Conservation (phyloP, 2,329 filamentous ascomycete species). For the Cercospora beticola region DNA sequence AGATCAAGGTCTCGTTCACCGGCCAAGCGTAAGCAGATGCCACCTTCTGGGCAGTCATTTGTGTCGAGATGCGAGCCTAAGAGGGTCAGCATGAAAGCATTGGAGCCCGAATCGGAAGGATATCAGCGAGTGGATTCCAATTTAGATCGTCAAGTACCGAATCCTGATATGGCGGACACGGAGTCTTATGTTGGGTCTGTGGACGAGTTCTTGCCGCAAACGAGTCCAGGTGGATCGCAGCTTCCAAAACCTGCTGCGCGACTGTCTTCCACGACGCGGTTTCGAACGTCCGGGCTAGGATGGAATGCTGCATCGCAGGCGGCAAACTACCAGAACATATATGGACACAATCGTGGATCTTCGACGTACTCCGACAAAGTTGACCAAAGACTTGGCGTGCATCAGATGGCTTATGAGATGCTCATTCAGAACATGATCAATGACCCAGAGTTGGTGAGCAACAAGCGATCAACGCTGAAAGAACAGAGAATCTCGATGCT, state of each 20-base stretch:
- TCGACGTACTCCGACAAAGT: constrained; percentile 26
- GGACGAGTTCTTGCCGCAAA: constrained; percentile 27
- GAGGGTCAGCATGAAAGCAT: constrained; percentile 20
- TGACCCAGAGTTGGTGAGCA: constrained; percentile 30
- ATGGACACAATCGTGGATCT: not conserved
- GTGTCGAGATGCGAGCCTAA: constrained; percentile 27
- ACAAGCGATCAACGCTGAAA: constrained; percentile 9
- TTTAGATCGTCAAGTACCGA: constrained; percentile 9
- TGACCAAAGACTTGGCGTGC: constrained; percentile 35
- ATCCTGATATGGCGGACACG: constrained; percentile 8
- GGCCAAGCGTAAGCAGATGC: constrained; percentile 24
- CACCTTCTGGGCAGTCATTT: constrained; percentile 21
- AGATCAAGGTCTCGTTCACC: constrained; percentile 22
- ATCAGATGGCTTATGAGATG: constrained; percentile 37
- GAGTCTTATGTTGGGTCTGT: constrained; percentile 35
- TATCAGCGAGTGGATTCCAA: constrained; percentile 32
- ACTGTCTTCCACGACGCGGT: constrained; percentile 14
- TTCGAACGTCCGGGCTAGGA: constrained; percentile 17
- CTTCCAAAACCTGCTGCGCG: constrained; percentile 23
- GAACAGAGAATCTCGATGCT: constrained; percentile 26
- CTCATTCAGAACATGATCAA: constrained; percentile 37
- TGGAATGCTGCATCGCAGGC: not conserved
- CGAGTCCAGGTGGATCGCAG: constrained; percentile 17
- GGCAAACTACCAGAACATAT: constrained; percentile 4
- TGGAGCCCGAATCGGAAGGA: constrained; percentile 26